Percentiles rank a stretch among this genome's conserved stretches.
Conservation (phyloP, 352 stramenopile species). For the Phytophthora ohioensis region DNA sequence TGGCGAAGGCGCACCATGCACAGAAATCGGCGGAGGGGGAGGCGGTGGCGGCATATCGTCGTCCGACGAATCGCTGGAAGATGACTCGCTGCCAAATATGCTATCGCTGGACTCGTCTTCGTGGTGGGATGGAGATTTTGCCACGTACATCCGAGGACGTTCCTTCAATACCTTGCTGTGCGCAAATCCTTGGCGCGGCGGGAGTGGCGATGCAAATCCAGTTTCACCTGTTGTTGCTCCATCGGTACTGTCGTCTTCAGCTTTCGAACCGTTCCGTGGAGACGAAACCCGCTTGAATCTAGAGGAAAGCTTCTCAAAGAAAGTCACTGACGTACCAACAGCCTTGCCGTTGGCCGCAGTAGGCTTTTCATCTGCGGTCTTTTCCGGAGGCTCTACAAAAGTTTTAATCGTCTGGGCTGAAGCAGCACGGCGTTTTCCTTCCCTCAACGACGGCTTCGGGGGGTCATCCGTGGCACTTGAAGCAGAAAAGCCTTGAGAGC, state of each 20-base stretch:
- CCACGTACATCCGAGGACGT: slow-evolving; percentile 83
- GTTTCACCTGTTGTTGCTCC: slow-evolving; percentile 17
- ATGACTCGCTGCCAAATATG: slow-evolving; percentile 85
- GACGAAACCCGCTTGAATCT: slow-evolving; percentile 82
- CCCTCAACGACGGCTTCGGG: slow-evolving; percentile 32
- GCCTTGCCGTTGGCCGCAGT: slow-evolving; percentile 32
- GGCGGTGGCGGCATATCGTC: slow-evolving; percentile 64
- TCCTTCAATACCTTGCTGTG: slow-evolving; percentile 64
- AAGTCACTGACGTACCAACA: slow-evolving; percentile 66
- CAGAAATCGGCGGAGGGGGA: slow-evolving; percentile 43
- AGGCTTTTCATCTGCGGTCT: slow-evolving; percentile 46
- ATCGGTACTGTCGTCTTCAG: slow-evolving; percentile 36
- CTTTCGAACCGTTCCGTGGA: slow-evolving; percentile 42
- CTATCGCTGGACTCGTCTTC: slow-evolving; percentile 90
- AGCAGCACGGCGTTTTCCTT: slow-evolving; percentile 45
- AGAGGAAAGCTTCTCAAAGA: slow-evolving; percentile 87
- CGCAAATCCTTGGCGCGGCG: slow-evolving; percentile 30
- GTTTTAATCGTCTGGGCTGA: slow-evolving; percentile 47
- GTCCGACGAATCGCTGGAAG: slow-evolving; percentile 52
- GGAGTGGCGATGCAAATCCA: slow-evolving; percentile 38
- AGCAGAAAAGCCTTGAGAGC: slow-evolving; percentile 43
- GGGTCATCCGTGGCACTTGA: slow-evolving; percentile 43
- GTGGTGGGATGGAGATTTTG: slow-evolving; percentile 64
- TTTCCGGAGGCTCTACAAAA: slow-evolving; percentile 34
- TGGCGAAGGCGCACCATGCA: slow-evolving; percentile 18